Evolutionary conservation across 2,329 filamentous ascomycete genomes (phyloP).

Genomic region (Colletotrichum spaethianum): DNA sequence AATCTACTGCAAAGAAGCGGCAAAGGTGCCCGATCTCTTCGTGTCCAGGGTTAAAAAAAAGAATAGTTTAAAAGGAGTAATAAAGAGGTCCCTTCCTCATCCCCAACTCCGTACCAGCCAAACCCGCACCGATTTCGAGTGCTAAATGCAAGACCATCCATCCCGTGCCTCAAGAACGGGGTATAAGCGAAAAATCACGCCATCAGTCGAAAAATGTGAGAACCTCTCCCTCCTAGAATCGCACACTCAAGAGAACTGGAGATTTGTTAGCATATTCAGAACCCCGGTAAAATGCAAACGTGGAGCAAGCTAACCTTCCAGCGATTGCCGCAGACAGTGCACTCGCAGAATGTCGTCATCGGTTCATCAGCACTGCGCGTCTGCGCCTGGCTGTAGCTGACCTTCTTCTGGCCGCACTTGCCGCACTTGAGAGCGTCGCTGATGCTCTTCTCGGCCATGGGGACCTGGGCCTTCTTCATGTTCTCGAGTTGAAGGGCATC

Average conservation of each 20-base stretch:
- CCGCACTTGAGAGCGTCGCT: conserved; percentile 89
- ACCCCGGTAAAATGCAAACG: conserved; percentile 42
- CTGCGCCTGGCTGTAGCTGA: conserved; percentile 96
- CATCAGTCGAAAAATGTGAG: conserved; percentile 30
- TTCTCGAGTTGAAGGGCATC: conserved; percentile 88
- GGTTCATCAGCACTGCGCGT: conserved; percentile 96
- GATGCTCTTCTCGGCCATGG: conserved; percentile 91
- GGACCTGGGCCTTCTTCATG: conserved; percentile 97
- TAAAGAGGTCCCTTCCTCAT: conserved; percentile 31
- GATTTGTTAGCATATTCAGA: conserved; percentile 4
- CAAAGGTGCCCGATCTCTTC: conserved; percentile 25
- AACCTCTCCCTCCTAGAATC: neutral
- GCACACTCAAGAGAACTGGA: conserved; percentile 39
- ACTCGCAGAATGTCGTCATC: conserved; percentile 83
- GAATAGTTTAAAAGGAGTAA: conserved; percentile 36
- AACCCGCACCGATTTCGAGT: conserved; percentile 36
- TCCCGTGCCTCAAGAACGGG: conserved; percentile 38
- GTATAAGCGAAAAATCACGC: conserved; percentile 40
- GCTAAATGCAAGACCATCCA: conserved; percentile 40
- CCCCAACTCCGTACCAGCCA: conserved; percentile 42
- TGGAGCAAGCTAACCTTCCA: conserved; percentile 74
- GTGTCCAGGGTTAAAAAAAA: conserved; percentile 10
- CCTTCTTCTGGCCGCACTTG: conserved; percentile 93
- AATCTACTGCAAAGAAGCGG: conserved; percentile 17
- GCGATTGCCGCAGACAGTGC: conserved; percentile 77